Base-by-base conservation (phyloP, 129 eudicot species). In the carrot (Daucus carota) region DNA sequence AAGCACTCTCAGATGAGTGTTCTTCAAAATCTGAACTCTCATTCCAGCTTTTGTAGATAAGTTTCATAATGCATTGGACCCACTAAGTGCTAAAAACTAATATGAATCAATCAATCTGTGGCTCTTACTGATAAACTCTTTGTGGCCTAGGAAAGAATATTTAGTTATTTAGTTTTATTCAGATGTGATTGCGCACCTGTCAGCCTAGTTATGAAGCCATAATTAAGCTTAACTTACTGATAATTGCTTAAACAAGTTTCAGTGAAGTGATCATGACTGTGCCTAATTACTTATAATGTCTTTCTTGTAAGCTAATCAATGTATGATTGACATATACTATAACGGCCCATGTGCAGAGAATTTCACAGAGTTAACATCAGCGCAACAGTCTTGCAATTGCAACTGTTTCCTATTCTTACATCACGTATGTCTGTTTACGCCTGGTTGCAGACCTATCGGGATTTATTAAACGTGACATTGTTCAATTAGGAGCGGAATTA, bases 1-100 rank as follows among this genome's bases (percentile, higher is more conserved):
- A 10, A 52, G 62, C 13, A 52, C 62, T 20, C 18, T 22, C 17
- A 45, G 34, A 41, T 32, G 42, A 66, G 40, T 66, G 36, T 66
- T 31, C 6, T 66, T 32, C n/a, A 66, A 32, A 26, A 32, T 66
- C 40, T 0, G 8, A 13, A 46, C 47, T 31, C 47, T 38, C 5
- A 17, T 10, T 68, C 38, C 34, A 54, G 65, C 59, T 77, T 77
- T 68, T 76, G 50, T 77, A 77, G 75, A 77, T 28, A 36, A 42
- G 46, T 76, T 33, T 67, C 0, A 69, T 29, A 47, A 68, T 68
- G 47, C 28, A 34, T 33, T 68, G 75, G 75, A 77, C 75, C 80
- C 75, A 77, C 75, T 40, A 22, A 22, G 75, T 77, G 50, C 52
- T 44, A 29, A 67, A 77, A 66, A 33, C 54, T 20, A 45, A 48